These are phyloP conservation scores for Glycine tomentella DNA, from an alignment of 306 rosid species.

Conservation along the genomic window DNA sequence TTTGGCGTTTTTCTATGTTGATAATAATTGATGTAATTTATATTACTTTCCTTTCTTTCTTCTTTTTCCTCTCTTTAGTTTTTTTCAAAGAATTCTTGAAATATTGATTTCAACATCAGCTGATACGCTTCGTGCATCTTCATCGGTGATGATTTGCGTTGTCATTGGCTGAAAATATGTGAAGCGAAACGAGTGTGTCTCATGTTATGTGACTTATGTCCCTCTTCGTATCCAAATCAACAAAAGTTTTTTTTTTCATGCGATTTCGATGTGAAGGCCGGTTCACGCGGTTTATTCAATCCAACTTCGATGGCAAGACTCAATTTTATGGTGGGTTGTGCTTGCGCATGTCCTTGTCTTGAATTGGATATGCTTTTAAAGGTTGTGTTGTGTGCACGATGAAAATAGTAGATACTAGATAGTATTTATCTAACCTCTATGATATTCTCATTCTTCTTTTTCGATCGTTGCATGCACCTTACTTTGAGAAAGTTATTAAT, in stretches of 20 bases:
- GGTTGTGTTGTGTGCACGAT: not conserved
- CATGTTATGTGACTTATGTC: not conserved
- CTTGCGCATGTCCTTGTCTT: no score
- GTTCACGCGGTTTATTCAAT: constrained; percentile 43
- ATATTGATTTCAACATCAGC: not conserved
- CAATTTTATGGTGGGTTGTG: no score
- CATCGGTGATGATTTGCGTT: not conserved
- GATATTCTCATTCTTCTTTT: not conserved
- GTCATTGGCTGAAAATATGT: not conserved
- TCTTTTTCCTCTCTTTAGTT: no score
- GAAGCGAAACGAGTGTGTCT: not conserved
- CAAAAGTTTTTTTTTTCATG: not conserved
- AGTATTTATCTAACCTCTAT: not conserved
- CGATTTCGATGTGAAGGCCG: not conserved
- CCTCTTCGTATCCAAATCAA: not conserved
- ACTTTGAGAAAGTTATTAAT: not conserved
- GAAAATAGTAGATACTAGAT: not conserved
- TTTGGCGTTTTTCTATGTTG: no score
- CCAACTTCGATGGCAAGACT: no score
- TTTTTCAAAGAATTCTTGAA: not conserved
- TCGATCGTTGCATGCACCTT: not conserved
- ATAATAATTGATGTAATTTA: no score
- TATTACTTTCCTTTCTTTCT: no score
- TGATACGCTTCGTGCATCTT: not conserved
- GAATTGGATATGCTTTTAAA: not conserved